Base-by-base conservation (phyloP, 306 rosid species). In the Begonia peltatifolia region DNA sequence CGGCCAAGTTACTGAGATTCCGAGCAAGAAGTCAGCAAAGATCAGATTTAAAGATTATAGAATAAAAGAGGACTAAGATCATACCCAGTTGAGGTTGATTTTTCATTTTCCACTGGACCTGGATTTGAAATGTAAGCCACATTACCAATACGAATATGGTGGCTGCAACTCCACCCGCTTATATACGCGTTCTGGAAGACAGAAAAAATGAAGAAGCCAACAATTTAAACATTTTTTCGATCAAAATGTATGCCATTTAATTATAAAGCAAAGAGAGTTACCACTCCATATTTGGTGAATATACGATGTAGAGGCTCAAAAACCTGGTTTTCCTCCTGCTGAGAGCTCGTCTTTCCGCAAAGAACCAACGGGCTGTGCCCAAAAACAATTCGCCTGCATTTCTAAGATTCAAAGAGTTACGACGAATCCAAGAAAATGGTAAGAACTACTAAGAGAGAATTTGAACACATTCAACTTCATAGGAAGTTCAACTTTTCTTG, bases 121-220 rank as follows among this genome's bases (percentile, higher is more conserved):
- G 80, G 83, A 42, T 67, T 70, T 61, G 79, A 70, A 20, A 60
- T 60, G 64, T 73, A 73, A 52, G 73, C 68, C 60, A 75, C 63
- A 25, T 68, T 55, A 6, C 64, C 66, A 13, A 20, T 63, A 46
- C 16, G 52, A 22, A 42, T 42, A 49, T 61, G 68, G 55, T 13
- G 41, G 49, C 52, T 22, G 66, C 80, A 78, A 65, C 68, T 80
- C 41, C 65, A 69, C 43, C 69, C 80, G 49, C 85, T 82, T 43
- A 82, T 11, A 67, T 75, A 82, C 48, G 72, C 76, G 59, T 71
- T 68, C 85, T 82, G 74, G 49, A 66, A 47, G 51, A 46, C 25
- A 23, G 43, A 57, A 7, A 51, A 44, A 44, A 12, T 12, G 59
- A 41, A 46, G 47, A 43, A 43, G n/a, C n/a, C 11, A 1, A 5